Percentiles rank a stretch among this genome's conserved stretches.
Conservation (phyloP, 2,329 filamentous ascomycete species). For the Xylaria sp. region DNA sequence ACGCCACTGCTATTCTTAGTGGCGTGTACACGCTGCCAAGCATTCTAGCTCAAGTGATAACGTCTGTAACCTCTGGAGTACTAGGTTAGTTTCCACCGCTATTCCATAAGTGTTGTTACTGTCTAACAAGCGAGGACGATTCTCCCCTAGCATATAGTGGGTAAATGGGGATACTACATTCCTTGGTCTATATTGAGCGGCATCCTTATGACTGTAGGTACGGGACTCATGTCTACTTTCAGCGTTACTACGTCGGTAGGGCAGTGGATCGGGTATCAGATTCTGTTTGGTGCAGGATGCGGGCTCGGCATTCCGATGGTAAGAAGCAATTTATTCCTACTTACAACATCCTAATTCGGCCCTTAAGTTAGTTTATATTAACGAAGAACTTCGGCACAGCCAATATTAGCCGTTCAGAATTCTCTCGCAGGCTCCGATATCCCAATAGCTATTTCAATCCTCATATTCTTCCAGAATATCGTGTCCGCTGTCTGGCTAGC, state of each 20-base stretch:
- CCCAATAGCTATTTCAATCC: not conserved
- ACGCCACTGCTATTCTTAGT: not conserved
- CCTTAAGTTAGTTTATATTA: too few relatives aligned
- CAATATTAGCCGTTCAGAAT: not conserved
- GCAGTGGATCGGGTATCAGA: not conserved
- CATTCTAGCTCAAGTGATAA: not conserved
- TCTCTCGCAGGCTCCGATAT: not conserved
- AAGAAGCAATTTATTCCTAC: not conserved
- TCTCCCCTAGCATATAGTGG: too few relatives aligned
- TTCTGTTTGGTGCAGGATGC: not conserved
- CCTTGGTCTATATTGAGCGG: too few relatives aligned
- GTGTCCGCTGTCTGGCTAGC: not conserved
- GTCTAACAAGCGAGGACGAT: too few relatives aligned
- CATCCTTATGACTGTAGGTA: too few relatives aligned
- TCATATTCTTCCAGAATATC: not conserved
- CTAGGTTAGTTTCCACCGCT: not conserved
- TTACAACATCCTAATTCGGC: too few relatives aligned
- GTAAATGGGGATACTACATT: too few relatives aligned
- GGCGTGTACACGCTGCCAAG: not conserved
- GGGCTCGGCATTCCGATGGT: not conserved
- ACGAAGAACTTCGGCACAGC: not conserved
- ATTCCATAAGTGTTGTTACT: too few relatives aligned
- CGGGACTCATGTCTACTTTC: slow-evolving; percentile 1
- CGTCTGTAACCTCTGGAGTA: not conserved
- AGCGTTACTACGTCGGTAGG: not conserved